Base-by-base conservation (phyloP, 78 protist species). In the Dictyostelium intermedium region DNA sequence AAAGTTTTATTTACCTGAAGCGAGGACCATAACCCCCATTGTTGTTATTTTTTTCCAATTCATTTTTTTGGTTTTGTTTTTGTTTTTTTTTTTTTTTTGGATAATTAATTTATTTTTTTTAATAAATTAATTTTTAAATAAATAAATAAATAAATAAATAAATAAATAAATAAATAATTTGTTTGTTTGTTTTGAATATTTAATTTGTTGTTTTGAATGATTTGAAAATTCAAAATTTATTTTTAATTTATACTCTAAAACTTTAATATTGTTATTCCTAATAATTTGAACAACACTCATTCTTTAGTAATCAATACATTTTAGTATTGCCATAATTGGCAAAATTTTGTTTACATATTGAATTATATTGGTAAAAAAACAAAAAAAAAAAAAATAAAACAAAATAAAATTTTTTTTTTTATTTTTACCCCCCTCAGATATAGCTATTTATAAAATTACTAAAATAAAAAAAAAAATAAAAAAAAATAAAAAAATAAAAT, bases 131-230 rank as follows among this genome's bases (percentile, higher is more conserved):
- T 16, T 16, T 53, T 53, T 53, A 9, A 66, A 66, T 66, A 66
- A 66, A 66, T 66, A 27, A 66, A 66, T 66, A 66, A 66, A 66
- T 25, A 66, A 69, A 72, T 72, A 72, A 70, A 47, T 27, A 47
- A 79, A 45, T 79, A 79, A 79, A 47, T 79, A 50, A 79, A 45
- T 79, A 79, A 47, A 45, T 79, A 30, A 30, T 45, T 79, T 76
- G 32, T 76, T 45, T 77, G 5, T 77, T 77, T 77, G 74, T 72
- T 72, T 61, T 61, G 5, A 32, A 34, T 73, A 73, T 39, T 76
- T 35, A 32, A 35, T 1, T 18, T 35, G 80, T 35, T 76, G 32
- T 76, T 34, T 76, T 76, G 56, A 76, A 14, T 76, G 47, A 39
- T 41, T 34, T 76, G 18, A 14, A n/a, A 76, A 76, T 8, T 39